Percentiles rank a stretch among this genome's conserved stretches.
Conservation (phyloP, 108 stramenopile genomes). For the Nitzschia sp. region DNA sequence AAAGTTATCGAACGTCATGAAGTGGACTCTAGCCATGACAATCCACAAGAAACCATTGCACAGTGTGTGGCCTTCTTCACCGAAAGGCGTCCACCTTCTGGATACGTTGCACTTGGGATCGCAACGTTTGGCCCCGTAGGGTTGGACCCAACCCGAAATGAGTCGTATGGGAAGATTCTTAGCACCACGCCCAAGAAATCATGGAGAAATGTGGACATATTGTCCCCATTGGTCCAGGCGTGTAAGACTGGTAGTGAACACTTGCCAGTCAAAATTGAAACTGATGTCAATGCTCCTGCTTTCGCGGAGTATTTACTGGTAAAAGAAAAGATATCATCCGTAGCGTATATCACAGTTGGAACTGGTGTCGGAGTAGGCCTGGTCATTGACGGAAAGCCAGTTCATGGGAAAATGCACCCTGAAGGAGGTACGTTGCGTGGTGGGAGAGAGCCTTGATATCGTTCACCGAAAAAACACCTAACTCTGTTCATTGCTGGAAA, state of each 20-base stretch:
- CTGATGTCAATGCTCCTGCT: constrained; percentile 98
- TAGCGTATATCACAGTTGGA: constrained; percentile 91
- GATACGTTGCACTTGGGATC: constrained; percentile 84
- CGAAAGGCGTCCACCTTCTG: constrained; percentile 31
- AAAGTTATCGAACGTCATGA: constrained; percentile 46
- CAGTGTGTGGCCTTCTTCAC: constrained; percentile 51
- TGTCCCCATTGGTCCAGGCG: constrained; percentile 58
- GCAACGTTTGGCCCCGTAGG: constrained; percentile 94
- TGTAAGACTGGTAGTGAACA: constrained; percentile 32
- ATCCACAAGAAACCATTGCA: constrained; percentile 50
- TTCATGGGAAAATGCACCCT: constrained; percentile 94
- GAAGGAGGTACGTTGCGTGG: constrained; percentile 68
- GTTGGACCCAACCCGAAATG: constrained; percentile 32
- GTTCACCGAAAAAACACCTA: background rate
- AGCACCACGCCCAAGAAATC: constrained; percentile 83
- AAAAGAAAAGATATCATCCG: constrained; percentile 41
- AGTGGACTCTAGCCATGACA: constrained; percentile 50
- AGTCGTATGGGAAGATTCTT: constrained; percentile 86
- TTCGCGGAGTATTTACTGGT: constrained; percentile 76
- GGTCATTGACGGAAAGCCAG: constrained; percentile 75
- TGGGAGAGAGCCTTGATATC: background rate
- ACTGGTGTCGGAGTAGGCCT: constrained; percentile 96
- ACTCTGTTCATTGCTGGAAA: background rate
- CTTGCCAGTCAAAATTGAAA: constrained; percentile 77
- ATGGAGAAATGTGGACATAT: constrained; percentile 80